Base-by-base conservation (phyloP, 495 filamentous ascomycete species). In the Penicillium psychrofluorescens region DNA sequence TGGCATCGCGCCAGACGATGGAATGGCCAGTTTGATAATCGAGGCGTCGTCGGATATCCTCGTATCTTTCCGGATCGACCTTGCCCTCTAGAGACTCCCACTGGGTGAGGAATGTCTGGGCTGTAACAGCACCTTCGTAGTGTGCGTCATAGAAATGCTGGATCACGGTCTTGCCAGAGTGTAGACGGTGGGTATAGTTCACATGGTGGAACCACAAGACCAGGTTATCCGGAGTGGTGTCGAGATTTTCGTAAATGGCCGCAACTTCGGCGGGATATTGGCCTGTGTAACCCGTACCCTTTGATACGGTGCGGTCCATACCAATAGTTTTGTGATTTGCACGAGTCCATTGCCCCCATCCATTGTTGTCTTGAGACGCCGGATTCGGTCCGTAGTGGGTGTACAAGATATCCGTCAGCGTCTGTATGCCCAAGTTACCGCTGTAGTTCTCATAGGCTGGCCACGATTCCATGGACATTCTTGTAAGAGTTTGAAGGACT, bases 121-220 rank as follows among this genome's bases (percentile, higher is more conserved):
- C 84, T 3, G 70, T 75, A 14, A 65, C 72, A 13, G 76, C 74
- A 11, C 84, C 83, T 11, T 48, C 62, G 60, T 88, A 85, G 58
- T 88, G 75, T 28, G 79, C 78, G 49, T 88, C 78, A 54, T 86
- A 88, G 54, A 88, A 85, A 56, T 88, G 80, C 59, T 88, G 83
- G 40, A 88, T 86, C 1, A 88, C 81, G 0, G 81, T 83, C 58
- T 83, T 78, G 7, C 81, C 80, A 6, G 70, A 79, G 35, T 83
- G 66, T 11, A 88, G 75, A 12, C 55, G 61, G 34, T 84, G 75
- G 0, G 80, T 86, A 50, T 84, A 88, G 13, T 71, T 68, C 0
- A 88, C 82, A 55, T 88, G 84, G 54, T 88, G 84, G 64, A 88
- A 88, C 84, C 83, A 88, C 6, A 88, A 63, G 0, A 86, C 55